Conservation (phyloP, 176 grass and related monocot genomes). For the Aegilops umbellulata region DNA sequence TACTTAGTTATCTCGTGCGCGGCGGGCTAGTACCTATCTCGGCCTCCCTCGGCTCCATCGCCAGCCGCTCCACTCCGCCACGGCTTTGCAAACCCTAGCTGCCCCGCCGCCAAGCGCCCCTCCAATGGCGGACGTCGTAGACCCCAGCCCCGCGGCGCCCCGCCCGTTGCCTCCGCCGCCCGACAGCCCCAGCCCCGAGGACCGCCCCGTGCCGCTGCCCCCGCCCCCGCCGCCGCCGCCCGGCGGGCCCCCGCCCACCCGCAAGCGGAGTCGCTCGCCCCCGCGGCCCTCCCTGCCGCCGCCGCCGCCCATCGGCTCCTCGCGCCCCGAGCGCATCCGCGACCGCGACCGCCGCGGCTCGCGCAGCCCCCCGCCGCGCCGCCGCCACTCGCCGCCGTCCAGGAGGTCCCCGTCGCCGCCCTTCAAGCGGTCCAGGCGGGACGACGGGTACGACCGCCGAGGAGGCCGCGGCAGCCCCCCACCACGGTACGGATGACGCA, state of each 20-base stretch:
- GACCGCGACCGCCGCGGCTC: slow-evolving; percentile 48
- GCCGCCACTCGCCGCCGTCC: slow-evolving; percentile 62
- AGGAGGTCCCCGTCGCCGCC: slow-evolving; percentile 71
- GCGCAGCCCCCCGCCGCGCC: slow-evolving; percentile 69
- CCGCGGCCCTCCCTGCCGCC: slow-evolving; percentile 42
- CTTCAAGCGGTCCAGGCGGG: slow-evolving; percentile 75
- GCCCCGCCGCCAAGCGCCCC: background rate
- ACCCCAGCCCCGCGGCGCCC: slow-evolving; percentile 56
- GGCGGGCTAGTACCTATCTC: background rate
- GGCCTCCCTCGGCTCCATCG: background rate
- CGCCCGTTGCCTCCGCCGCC: slow-evolving; percentile 30
- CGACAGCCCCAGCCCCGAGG: slow-evolving; percentile 65
- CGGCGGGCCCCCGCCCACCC: slow-evolving; percentile 34
- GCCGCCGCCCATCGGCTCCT: slow-evolving; percentile 46
- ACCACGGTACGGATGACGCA: slow-evolving; percentile 49
- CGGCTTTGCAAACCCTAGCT: slow-evolving; percentile 44
- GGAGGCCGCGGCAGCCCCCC: slow-evolving; percentile 74
- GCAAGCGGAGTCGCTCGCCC: slow-evolving; percentile 66
- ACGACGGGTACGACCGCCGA: slow-evolving; percentile 83
- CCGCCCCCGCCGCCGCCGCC: slow-evolving; percentile 44
- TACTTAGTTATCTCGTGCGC: background rate
- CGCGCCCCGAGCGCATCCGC: slow-evolving; percentile 59
- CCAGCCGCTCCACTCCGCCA: background rate
- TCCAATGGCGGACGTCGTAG: slow-evolving; percentile 86
- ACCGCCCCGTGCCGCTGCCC: slow-evolving; percentile 42